These are phyloP conservation scores for Gorgonomyces haynaldii DNA, from an alignment of 192 early-diverging fungal genomes.

Conservation along the genomic window DNA sequence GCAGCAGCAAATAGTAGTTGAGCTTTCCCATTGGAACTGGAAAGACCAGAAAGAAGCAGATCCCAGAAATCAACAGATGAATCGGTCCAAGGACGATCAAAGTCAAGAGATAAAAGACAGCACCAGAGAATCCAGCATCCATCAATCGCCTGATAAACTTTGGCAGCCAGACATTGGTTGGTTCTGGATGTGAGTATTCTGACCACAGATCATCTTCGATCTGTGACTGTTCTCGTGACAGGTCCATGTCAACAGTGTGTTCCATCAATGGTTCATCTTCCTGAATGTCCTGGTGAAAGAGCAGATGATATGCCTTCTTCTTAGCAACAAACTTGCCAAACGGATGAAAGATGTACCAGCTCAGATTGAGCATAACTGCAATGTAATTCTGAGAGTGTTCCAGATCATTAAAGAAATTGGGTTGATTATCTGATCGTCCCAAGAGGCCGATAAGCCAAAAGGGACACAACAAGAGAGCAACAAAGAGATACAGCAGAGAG, in stretches of 20 bases:
- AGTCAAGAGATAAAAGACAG: slow-evolving; percentile 16
- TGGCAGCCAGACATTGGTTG: neutral
- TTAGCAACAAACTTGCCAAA: slow-evolving; percentile 85
- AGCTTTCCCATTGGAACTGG: slow-evolving; percentile 94
- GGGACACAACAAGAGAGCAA: slow-evolving; percentile 45
- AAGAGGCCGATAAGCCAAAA: slow-evolving; percentile 21
- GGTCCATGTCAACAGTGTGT: too few species aligned
- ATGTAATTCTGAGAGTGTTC: slow-evolving; percentile 13
- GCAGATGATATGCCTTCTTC: slow-evolving; percentile 22
- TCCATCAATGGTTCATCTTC: neutral
- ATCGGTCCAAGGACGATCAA: slow-evolving; percentile 52
- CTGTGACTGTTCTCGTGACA: neutral
- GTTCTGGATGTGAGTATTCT: neutral
- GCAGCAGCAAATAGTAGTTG: slow-evolving; percentile 63
- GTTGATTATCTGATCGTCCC: neutral
- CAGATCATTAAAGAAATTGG: neutral
- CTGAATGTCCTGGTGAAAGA: neutral
- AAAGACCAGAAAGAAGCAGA: slow-evolving; percentile 79
- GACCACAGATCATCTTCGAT: neutral
- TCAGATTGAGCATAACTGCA: slow-evolving; percentile 60
- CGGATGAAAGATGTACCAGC: slow-evolving; percentile 87
- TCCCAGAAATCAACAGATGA: slow-evolving; percentile 57
- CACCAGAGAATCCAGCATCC: slow-evolving; percentile 24
- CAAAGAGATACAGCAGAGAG: slow-evolving; percentile 43
- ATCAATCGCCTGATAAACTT: neutral